These are phyloP conservation scores for Austropuccinia psidii DNA, from an alignment of 1,284 basidiomycete species.

Conservation along the genomic window DNA sequence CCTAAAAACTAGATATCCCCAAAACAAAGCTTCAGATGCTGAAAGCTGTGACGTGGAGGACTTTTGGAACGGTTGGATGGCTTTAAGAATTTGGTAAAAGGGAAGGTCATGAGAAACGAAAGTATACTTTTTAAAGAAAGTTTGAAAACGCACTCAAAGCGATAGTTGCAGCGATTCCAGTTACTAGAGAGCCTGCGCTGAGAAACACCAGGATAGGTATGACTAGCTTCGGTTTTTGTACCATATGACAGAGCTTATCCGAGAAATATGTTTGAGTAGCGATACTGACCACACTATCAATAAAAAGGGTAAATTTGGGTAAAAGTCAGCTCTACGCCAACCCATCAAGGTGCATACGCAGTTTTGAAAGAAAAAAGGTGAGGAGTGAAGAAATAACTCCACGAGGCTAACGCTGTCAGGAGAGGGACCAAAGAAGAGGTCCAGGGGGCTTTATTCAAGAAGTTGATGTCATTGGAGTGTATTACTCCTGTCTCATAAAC, in stretches of 20 bases:
- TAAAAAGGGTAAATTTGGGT: not conserved
- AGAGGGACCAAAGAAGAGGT: conserved; percentile 29
- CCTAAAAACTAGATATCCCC: conserved; percentile 16
- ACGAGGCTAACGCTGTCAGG: conserved; percentile 16
- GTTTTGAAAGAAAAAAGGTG: not conserved
- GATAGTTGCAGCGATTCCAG: conserved; percentile 13
- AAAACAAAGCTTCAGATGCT: conserved; percentile 28
- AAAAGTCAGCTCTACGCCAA: not conserved
- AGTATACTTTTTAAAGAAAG: not conserved
- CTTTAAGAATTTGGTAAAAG: not conserved
- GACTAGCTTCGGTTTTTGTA: not conserved
- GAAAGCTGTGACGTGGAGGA: not conserved
- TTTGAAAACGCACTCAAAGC: conserved; percentile 8
- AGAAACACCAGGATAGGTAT: conserved; percentile 7
- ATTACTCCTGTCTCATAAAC: conserved; percentile 30
- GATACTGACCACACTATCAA: conserved; percentile 22
- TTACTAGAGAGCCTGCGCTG: conserved; percentile 15
- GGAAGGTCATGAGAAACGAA: too few species aligned
- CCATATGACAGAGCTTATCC: conserved; percentile 13
- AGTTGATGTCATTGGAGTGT: not conserved
- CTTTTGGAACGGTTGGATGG: conserved; percentile 9
- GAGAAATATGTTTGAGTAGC: conserved; percentile 32
- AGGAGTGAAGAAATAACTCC: too few species aligned
- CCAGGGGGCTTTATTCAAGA: conserved; percentile 6
- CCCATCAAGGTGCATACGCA: not conserved